These are phyloP conservation scores for Lippia alba DNA, from an alignment of 305 asterid genomes.

Conservation along the genomic window DNA sequence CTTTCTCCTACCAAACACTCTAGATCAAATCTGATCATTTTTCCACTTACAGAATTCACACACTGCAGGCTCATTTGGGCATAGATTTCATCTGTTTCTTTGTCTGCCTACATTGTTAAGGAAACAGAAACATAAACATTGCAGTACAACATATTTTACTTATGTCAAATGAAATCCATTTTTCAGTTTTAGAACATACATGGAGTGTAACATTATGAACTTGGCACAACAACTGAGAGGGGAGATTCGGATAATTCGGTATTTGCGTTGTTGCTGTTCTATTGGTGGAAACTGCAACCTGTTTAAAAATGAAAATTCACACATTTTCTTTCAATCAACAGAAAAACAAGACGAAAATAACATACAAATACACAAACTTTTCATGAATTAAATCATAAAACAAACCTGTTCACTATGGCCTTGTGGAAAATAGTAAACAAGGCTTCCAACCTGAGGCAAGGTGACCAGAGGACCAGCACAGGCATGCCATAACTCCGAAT, in stretches of 20 bases:
- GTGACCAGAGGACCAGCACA: conserved; percentile 95
- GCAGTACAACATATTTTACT: conserved; percentile 1
- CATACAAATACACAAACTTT: not conserved
- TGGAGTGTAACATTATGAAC: conserved; percentile 89
- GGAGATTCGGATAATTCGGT: conserved; percentile 87
- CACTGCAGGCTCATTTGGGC: conserved; percentile 96
- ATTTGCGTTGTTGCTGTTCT: conserved; percentile 83
- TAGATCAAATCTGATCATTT: not conserved
- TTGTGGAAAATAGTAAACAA: conserved; percentile 93
- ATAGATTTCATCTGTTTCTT: conserved; percentile 91
- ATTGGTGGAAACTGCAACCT: conserved; percentile 94
- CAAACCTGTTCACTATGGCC: conserved; percentile 96
- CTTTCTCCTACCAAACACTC: not conserved
- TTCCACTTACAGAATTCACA: conserved; percentile 72
- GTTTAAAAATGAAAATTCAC: conserved; percentile 28
- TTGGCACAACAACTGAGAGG: conserved; percentile 86
- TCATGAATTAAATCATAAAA: conserved; percentile 10
- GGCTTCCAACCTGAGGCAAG: conserved; percentile 94
- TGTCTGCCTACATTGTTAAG: conserved; percentile 72
- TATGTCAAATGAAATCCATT: not conserved
- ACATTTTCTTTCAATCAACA: not conserved
- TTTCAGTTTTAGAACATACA: conserved; percentile 46
- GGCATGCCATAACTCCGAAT: conserved; percentile 95
- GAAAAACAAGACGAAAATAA: not conserved
- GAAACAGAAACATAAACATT: conserved; percentile 18